Evolutionary conservation across 164 flowering plant species (phyloP).

Genomic region (Litsea cubeba): DNA sequence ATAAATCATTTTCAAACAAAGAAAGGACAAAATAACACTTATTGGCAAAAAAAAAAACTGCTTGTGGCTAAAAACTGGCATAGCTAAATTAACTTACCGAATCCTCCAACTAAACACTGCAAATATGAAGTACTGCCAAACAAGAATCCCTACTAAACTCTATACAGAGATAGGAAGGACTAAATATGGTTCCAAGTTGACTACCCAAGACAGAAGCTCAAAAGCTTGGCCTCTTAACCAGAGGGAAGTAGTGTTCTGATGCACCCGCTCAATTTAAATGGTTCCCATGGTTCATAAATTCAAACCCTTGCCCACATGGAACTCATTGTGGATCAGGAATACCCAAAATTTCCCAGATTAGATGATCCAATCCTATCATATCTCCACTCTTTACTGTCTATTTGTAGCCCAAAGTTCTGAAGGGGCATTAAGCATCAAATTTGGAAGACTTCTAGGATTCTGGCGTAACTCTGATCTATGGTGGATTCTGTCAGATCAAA

Average conservation of each 20-base stretch:
- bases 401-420: neutral
- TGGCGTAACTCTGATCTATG: no score
- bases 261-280: neutral
- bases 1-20: neutral
- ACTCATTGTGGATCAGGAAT: neutral
- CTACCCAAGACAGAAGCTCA: neutral
- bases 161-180: neutral
- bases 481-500: no score
- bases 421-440: neutral
- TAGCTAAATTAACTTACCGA: neutral
- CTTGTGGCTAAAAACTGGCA: neutral
- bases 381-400: neutral
- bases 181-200: neutral
- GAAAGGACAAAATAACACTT: neutral
- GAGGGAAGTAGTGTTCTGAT: neutral
- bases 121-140: neutral
- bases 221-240: neutral
- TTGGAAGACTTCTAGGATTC: neutral
- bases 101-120: neutral
- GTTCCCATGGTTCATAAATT: neutral
- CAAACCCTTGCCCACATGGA: neutral
- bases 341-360: neutral
- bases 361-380: neutral
- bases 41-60: no score
- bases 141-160: neutral